These are phyloP conservation scores for Glycine latifolia DNA, from an alignment of 306 rosid genomes.

Conservation along the genomic window DNA sequence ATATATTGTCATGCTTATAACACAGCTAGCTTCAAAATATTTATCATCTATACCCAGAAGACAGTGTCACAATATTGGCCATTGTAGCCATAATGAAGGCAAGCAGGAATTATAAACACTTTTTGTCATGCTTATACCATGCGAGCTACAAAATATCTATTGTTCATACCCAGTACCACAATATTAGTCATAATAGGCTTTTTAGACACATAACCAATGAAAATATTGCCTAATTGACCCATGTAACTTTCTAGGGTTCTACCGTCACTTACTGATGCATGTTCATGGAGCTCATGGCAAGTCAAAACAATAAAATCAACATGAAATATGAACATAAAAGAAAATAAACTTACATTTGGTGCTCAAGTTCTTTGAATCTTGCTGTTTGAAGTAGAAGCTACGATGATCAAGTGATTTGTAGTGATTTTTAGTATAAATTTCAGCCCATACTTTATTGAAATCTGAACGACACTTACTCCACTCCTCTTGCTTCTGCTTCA, in stretches of 20 bases:
- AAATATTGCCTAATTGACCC: constrained; percentile 10
- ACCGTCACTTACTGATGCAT: constrained; percentile 7
- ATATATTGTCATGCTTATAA: constrained; percentile 1
- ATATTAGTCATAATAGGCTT: not conserved
- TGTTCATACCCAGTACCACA: not conserved
- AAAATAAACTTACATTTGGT: constrained; percentile 72
- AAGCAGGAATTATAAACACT: not conserved
- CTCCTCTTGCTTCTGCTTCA: constrained; percentile 98
- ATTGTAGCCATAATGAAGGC: not conserved
- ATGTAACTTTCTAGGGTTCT: not conserved
- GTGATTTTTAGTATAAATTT: constrained; percentile 93
- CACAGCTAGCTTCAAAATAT: constrained; percentile 9
- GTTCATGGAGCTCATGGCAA: constrained; percentile 26
- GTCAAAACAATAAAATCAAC: constrained; percentile 34
- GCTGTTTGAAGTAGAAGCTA: constrained; percentile 99
- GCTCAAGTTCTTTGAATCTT: constrained; percentile 96
- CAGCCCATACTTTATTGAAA: constrained; percentile 99
- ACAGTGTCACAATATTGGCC: constrained; percentile 1
- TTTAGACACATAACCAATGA: not conserved
- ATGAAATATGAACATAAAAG: constrained; percentile 25
- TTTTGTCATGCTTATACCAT: not conserved
- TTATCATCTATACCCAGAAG: not conserved
- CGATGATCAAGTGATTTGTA: constrained; percentile 98
- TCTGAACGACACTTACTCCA: constrained; percentile 93
- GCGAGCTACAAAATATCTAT: constrained; percentile 1